Evolutionary conservation across 768 basidiomycete genomes (phyloP).

Genomic region (Auricularia sp.): DNA sequence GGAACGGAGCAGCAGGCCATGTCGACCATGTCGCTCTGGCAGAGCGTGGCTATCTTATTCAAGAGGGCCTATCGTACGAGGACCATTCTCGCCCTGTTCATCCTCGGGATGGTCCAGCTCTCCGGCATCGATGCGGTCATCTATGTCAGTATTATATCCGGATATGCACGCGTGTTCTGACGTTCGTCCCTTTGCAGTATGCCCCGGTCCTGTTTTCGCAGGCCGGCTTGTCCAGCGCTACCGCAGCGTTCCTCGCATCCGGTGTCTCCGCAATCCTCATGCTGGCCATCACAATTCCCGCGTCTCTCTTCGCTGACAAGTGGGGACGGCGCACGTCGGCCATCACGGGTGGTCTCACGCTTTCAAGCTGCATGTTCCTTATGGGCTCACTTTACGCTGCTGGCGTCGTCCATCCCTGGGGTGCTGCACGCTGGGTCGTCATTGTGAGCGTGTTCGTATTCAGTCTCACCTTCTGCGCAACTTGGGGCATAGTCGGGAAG

Average conservation of each 20-base stretch:
- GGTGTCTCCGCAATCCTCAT: slow-evolving; percentile 40
- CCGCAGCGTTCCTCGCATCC: slow-evolving; percentile 41
- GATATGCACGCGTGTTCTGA: no score
- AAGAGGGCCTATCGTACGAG: slow-evolving; percentile 14
- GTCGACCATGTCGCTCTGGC: no score
- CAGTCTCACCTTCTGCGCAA: slow-evolving; percentile 31
- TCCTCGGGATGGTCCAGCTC: slow-evolving; percentile 35
- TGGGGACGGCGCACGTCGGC: slow-evolving; percentile 30
- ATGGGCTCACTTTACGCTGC: slow-evolving; percentile 37
- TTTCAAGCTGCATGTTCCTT: slow-evolving; percentile 28
- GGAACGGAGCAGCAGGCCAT: slow-evolving; percentile 11
- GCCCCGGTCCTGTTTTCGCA: slow-evolving; percentile 41
- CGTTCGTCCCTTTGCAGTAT: slow-evolving; percentile 18
- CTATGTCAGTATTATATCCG: slow-evolving; percentile 15
- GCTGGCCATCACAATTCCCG: slow-evolving; percentile 28
- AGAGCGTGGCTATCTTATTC: no score
- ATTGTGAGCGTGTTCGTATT: slow-evolving; percentile 41
- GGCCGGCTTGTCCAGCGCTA: slow-evolving; percentile 36
- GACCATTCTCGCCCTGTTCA: slow-evolving; percentile 32
- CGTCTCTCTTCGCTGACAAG: slow-evolving; percentile 31
- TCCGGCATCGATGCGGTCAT: slow-evolving; percentile 27
- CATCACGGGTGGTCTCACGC: slow-evolving; percentile 34
- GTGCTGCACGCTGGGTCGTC: slow-evolving; percentile 29
- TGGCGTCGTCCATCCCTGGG: slow-evolving; percentile 18
- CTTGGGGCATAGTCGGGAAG: slow-evolving; percentile 36